phyloP scores from a whole-genome alignment of 139 green algal genomes.

The Gonium pectorale region DNA sequence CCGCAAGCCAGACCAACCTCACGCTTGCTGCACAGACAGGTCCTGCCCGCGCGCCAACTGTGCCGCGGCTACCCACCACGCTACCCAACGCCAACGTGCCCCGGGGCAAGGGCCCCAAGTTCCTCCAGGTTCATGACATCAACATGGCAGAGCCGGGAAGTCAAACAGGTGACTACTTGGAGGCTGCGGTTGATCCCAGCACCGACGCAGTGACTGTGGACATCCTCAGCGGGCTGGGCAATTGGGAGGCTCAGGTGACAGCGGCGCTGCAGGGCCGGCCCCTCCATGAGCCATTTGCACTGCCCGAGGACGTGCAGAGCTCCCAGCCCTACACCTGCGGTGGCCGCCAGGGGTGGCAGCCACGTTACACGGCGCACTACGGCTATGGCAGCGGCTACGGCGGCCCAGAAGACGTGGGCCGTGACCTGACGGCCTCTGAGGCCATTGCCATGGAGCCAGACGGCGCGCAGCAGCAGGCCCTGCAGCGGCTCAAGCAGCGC shows the following conservation, averaged over 20 bases:
- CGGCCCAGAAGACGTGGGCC: not conserved
- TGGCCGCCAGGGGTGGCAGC: too few relatives aligned
- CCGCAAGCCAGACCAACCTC: too few relatives aligned
- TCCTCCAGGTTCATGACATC: constrained; percentile 35
- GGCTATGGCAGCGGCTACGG: too few relatives aligned
- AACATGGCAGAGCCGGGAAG: not conserved
- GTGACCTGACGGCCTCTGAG: constrained; percentile 10
- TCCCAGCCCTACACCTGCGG: too few relatives aligned
- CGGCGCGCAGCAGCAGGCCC: not conserved
- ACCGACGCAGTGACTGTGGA: not conserved
- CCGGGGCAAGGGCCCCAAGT: constrained; percentile 19
- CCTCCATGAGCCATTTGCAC: not conserved
- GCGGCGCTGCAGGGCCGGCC: constrained; percentile 27
- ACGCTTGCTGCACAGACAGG: too few relatives aligned
- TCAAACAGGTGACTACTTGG: too few relatives aligned
- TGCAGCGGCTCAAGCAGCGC: not conserved
- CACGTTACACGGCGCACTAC: too few relatives aligned
- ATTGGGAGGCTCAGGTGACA: constrained; percentile 16
- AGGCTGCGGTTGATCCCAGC: too few relatives aligned
- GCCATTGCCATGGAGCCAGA: not conserved
- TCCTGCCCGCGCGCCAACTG: too few relatives aligned
- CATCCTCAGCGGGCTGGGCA: constrained; percentile 10
- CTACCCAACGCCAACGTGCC: constrained; percentile 33
- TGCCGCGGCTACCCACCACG: constrained; percentile 12
- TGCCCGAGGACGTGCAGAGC: too few relatives aligned